Evolutionary conservation across 139 green algal species (phyloP).

Genomic region (Haematococcus lacustris): DNA sequence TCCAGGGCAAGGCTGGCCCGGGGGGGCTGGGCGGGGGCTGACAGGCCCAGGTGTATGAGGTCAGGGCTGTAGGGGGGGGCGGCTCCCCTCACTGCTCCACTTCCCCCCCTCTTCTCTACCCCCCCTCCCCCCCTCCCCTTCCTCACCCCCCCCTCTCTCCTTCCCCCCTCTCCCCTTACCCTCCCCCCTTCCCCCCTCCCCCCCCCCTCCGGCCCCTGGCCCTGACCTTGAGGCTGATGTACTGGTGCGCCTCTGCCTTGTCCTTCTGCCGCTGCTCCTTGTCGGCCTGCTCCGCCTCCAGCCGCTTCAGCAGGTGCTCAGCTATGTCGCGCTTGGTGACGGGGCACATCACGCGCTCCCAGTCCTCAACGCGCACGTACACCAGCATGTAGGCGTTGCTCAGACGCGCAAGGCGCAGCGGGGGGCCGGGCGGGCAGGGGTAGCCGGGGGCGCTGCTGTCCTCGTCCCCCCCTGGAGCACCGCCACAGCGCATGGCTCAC

Average conservation of each 20-base stretch:
- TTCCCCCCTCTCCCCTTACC: too few relatives aligned
- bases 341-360: constrained; percentile 70
- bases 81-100: too few relatives aligned
- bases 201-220: too few relatives aligned
- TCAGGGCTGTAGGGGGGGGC: too few relatives aligned
- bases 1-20: too few relatives aligned
- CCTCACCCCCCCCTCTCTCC: too few relatives aligned
- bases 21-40: neutral
- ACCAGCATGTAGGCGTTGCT: constrained; percentile 99
- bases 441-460: too few relatives aligned
- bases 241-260: constrained; percentile 82
- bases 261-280: constrained; percentile 17
- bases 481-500: too few relatives aligned
- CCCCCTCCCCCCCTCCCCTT: too few relatives aligned
- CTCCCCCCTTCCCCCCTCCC: too few relatives aligned
- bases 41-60: too few relatives aligned
- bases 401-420: constrained; percentile 46
- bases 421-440: neutral
- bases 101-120: too few relatives aligned
- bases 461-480: constrained; percentile 13
- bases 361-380: constrained; percentile 86
- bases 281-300: constrained; percentile 12
- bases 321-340: neutral
- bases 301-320: neutral
- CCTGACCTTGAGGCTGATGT: constrained; percentile 64